Percentiles rank a stretch among this genome's conserved stretches.
These are phyloP conservation scores for Camellia granthamiana DNA, from an alignment of 148 eudicot genomes.

Conservation along the genomic window DNA sequence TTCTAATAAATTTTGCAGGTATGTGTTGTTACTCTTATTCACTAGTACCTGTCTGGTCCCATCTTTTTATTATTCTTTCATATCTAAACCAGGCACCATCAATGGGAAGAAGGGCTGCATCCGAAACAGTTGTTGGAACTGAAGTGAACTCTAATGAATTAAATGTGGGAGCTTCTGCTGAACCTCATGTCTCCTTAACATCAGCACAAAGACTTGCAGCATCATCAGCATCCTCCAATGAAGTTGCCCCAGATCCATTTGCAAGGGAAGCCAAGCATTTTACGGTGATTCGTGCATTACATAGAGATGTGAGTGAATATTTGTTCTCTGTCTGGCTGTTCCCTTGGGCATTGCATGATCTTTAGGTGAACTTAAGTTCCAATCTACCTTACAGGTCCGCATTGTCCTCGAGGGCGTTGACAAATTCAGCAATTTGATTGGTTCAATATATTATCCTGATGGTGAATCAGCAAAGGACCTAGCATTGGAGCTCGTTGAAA, in stretches of 20 bases:
- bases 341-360: background rate
- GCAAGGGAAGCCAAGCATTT: constrained; percentile 96
- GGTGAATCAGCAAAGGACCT: constrained; percentile 82
- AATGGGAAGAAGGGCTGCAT: constrained; percentile 69
- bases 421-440: constrained; percentile 67
- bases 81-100: constrained; percentile 61
- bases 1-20: background rate
- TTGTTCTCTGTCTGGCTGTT: background rate
- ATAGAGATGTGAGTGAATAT: constrained; percentile 72
- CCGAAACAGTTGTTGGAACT: constrained; percentile 40
- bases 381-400: constrained; percentile 58
- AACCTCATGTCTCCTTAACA: constrained; percentile 55
- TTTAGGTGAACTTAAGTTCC: constrained; percentile 7
- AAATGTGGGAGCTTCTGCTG: constrained; percentile 58
- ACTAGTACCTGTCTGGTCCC: background rate
- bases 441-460: constrained; percentile 80
- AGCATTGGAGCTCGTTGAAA: constrained; percentile 78
- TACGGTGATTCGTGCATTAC: constrained; percentile 77
- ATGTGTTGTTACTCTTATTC: constrained; percentile 4
- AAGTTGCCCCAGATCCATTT: constrained; percentile 64
- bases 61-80: background rate
- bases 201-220: constrained; percentile 83
- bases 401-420: constrained; percentile 77
- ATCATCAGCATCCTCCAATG: constrained; percentile 44
- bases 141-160: constrained; percentile 38